These are phyloP conservation scores for Diplocarpon mali DNA, from an alignment of 2,329 filamentous ascomycete species.

Conservation along the genomic window DNA sequence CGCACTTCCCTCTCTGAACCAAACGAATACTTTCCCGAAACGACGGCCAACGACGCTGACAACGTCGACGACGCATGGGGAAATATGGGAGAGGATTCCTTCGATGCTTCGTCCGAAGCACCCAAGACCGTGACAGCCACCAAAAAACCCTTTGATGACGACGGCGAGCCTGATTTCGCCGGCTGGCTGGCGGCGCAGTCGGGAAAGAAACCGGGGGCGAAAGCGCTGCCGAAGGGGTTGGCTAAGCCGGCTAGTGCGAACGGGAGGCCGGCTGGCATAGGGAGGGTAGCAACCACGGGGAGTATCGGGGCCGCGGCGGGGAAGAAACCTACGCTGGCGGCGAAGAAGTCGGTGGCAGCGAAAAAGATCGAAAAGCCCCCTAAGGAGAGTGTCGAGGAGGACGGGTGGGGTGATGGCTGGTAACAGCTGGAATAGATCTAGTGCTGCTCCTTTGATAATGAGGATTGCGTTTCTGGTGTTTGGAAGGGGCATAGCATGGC, in stretches of 20 bases:
- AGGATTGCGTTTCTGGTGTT: neutral
- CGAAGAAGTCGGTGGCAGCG: constrained; percentile 34
- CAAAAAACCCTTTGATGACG: constrained; percentile 61
- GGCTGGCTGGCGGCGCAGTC: constrained; percentile 87
- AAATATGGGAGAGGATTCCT: constrained; percentile 42
- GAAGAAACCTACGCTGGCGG: constrained; percentile 23
- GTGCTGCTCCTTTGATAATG: neutral
- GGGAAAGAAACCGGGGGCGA: constrained; percentile 49
- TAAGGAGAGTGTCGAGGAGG: constrained; percentile 44
- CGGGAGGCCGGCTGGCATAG: constrained; percentile 25
- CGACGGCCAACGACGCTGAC: constrained; percentile 51
- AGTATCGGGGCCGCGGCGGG: constrained; percentile 20
- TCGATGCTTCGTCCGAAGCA: constrained; percentile 27
- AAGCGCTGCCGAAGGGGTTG: constrained; percentile 74
- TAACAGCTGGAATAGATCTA: constrained; percentile 20
- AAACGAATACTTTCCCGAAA: constrained; percentile 43
- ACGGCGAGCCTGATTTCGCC: constrained; percentile 87
- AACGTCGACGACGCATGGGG: constrained; percentile 56
- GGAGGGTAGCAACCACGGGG: constrained; percentile 30
- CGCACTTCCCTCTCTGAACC: constrained; percentile 37
- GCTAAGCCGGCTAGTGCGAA: constrained; percentile 40
- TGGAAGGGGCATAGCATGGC: constrained; percentile 6
- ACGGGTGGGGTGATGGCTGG: constrained; percentile 59
- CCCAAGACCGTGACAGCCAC: constrained; percentile 27
- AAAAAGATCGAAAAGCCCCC: constrained; percentile 65